Evolutionary conservation across 768 basidiomycete species (phyloP).

Genomic region (Leccinum olivaceopallidum): DNA sequence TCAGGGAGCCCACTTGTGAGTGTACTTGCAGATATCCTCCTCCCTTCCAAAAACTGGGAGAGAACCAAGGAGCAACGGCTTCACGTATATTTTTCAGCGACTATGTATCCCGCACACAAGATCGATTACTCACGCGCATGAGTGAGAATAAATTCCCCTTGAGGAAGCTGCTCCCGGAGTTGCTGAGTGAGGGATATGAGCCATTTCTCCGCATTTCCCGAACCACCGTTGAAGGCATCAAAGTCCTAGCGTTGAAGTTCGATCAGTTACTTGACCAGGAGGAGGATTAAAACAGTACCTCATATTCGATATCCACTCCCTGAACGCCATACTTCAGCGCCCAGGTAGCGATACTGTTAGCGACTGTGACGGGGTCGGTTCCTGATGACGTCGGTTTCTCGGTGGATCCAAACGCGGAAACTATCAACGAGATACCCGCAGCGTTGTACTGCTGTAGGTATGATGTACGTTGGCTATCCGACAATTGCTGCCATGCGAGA

Average conservation of each 20-base stretch:
- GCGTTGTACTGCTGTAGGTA: slow-evolving; percentile 49
- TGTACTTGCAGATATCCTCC: slow-evolving; percentile 44
- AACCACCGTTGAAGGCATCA: slow-evolving; percentile 42
- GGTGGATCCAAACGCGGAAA: slow-evolving; percentile 50
- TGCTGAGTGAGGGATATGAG: slow-evolving; percentile 32
- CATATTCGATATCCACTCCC: slow-evolving; percentile 57
- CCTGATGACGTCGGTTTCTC: slow-evolving; percentile 38
- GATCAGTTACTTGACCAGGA: background rate
- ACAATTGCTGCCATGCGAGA: slow-evolving; percentile 40
- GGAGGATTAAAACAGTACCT: slow-evolving; percentile 21
- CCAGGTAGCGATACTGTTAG: slow-evolving; percentile 45
- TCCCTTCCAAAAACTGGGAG: slow-evolving; percentile 31
- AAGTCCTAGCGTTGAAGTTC: slow-evolving; percentile 50
- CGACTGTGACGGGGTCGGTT: slow-evolving; percentile 37
- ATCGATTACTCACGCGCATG: slow-evolving; percentile 34
- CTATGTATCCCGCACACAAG: too few relatives aligned
- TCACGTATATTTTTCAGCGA: too few relatives aligned
- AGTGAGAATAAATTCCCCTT: slow-evolving; percentile 34
- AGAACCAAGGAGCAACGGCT: slow-evolving; percentile 50
- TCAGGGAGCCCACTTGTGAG: slow-evolving; percentile 39
- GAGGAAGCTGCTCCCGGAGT: slow-evolving; percentile 33
- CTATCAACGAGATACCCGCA: slow-evolving; percentile 57
- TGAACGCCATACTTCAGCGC: slow-evolving; percentile 47
- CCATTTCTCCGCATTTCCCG: slow-evolving; percentile 50
- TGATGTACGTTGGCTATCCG: slow-evolving; percentile 35